These are phyloP conservation scores for Neckera pumila DNA, from an alignment of 225 moss, liverwort and hornwort species.

Conservation along the genomic window DNA sequence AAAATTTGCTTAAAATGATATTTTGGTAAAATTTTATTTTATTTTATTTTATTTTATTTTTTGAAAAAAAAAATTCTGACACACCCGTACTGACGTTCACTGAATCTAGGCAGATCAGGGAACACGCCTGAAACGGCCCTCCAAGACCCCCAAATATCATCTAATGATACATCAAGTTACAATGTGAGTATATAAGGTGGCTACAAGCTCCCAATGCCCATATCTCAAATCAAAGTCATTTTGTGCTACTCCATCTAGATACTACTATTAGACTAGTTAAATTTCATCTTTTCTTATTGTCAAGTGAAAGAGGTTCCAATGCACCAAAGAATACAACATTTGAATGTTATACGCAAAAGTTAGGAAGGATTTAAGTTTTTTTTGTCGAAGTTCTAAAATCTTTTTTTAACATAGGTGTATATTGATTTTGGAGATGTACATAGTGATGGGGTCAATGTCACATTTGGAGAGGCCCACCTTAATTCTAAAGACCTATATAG, in stretches of 20 bases:
- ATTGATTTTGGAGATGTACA: not conserved
- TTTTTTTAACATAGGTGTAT: not conserved
- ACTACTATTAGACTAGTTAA: not conserved
- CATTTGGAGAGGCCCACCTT: accelerated
- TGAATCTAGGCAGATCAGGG: no score
- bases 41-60: no score
- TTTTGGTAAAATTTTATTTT: no score
- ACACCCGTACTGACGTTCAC: no score
- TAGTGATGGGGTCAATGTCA: accelerated
- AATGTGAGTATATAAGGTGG: accelerated
- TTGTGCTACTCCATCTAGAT: no score
- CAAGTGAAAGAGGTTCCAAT: accelerated
- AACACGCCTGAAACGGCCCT: no score
- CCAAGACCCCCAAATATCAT: no score
- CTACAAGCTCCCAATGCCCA: no score
- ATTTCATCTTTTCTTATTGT: not conserved
- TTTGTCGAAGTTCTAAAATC: not conserved
- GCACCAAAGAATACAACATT: accelerated
- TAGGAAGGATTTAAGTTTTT: not conserved
- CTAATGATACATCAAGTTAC: not conserved
- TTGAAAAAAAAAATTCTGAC: no score
- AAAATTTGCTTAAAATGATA: no score
- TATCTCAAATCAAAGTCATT: no score
- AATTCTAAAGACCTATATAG: not conserved
- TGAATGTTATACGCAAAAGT: not conserved